Percentiles rank a stretch among this genome's conserved stretches.
Conservation (phyloP, 164 flowering plant species). For the Berberis thunbergii region DNA sequence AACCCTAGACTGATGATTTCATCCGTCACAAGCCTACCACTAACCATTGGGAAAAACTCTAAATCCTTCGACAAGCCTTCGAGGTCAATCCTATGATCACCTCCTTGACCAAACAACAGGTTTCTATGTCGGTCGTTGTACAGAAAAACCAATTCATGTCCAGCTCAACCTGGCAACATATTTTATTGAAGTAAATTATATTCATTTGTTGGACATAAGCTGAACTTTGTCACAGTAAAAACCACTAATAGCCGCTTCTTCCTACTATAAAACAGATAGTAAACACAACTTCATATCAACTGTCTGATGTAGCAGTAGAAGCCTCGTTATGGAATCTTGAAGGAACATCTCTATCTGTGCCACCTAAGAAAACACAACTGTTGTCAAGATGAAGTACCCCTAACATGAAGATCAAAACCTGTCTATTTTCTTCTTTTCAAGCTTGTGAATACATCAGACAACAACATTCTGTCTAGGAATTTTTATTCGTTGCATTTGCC, state of each 20-base stretch:
- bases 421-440: constrained; percentile 92
- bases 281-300: constrained; percentile 59
- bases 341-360: constrained; percentile 55
- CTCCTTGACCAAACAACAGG: constrained; percentile 93
- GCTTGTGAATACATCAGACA: constrained; percentile 57
- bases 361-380: constrained; percentile 51
- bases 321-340: constrained; percentile 92
- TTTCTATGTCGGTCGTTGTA: constrained; percentile 87
- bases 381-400: constrained; percentile 73
- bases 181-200: constrained; percentile 77
- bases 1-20: too few relatives aligned
- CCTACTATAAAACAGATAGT: constrained; percentile 47
- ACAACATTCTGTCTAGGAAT: constrained; percentile 69
- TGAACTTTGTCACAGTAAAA: not conserved
- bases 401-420: constrained; percentile 55
- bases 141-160: constrained; percentile 94
- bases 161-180: constrained; percentile 85
- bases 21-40: too few relatives aligned
- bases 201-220: constrained; percentile 68
- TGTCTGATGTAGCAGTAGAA: constrained; percentile 72
- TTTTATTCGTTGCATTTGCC: constrained; percentile 86
- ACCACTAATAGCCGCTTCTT: constrained; percentile 14
- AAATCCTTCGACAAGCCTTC: constrained; percentile 97
- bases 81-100: constrained; percentile 98
- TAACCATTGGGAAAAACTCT: constrained; percentile 24